Evolutionary conservation across 2,329 filamentous ascomycete genomes (phyloP).

Genomic region (Rosellinia necatrix): DNA sequence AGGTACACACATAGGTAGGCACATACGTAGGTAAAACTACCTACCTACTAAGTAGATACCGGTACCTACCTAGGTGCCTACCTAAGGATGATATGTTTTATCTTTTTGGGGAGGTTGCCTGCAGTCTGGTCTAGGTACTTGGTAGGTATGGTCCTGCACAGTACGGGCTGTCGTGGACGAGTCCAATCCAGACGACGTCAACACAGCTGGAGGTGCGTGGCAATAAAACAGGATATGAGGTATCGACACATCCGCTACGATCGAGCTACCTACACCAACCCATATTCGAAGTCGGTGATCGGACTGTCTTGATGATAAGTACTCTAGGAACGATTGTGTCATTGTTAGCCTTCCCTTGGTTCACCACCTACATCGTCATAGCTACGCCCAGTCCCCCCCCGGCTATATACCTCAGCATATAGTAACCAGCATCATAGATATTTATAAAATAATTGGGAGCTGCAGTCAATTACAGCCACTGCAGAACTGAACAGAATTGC

Average conservation of each 20-base stretch:
- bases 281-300: background rate
- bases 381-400: background rate
- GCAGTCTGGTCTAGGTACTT: background rate
- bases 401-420: no score
- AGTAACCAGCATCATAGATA: no score
- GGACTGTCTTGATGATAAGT: background rate
- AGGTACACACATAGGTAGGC: no score
- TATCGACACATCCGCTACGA: background rate
- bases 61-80: no score
- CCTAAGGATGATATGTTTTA: no score
- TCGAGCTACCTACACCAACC: background rate
- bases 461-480: background rate
- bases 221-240: slow-evolving; percentile 15
- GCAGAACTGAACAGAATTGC: background rate
- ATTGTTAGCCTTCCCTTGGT: background rate
- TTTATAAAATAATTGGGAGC: no score
- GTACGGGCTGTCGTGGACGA: background rate
- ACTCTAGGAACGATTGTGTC: background rate
- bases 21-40: no score
- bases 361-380: background rate
- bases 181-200: slow-evolving; percentile 10
- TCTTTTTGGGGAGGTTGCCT: no score
- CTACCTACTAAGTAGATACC: no score
- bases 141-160: background rate
- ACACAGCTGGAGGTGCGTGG: slow-evolving; percentile 13